Evolutionary conservation across 2,329 filamentous ascomycete genomes (phyloP).

Genomic region (Sarocladium strictum): DNA sequence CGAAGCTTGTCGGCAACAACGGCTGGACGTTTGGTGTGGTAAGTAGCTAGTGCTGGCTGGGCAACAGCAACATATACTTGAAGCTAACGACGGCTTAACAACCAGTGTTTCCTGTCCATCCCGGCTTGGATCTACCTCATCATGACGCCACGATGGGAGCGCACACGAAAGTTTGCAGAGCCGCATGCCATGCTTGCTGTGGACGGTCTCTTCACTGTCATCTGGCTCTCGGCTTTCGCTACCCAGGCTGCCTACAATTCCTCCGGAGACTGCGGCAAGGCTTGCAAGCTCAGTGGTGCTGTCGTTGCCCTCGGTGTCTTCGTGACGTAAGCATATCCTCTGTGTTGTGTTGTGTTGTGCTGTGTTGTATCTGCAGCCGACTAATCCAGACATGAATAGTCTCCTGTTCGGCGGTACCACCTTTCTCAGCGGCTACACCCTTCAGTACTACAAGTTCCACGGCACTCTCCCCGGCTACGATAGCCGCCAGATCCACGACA

Average conservation of each 20-base stretch:
- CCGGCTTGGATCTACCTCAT: constrained; percentile 60
- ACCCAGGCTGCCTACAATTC: constrained; percentile 60
- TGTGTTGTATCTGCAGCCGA: constrained; percentile 12
- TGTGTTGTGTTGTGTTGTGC: not conserved
- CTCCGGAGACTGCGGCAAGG: constrained; percentile 45
- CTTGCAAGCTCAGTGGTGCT: constrained; percentile 55
- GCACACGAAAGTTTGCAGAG: constrained; percentile 55
- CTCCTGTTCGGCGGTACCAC: constrained; percentile 49
- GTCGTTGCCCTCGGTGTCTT: constrained; percentile 59
- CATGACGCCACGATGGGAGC: constrained; percentile 57
- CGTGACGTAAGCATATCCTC: constrained; percentile 45
- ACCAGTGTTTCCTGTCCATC: constrained; percentile 59
- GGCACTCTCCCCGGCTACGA: constrained; percentile 58
- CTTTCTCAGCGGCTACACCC: constrained; percentile 52
- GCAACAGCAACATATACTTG: not conserved
- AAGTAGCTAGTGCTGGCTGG: constrained; percentile 22
- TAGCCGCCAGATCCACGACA: constrained; percentile 34
- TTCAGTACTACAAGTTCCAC: constrained; percentile 57
- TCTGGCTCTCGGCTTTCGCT: constrained; percentile 64
- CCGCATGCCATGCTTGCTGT: constrained; percentile 55
- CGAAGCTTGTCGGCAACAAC: constrained; percentile 49
- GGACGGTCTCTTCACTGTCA: constrained; percentile 50
- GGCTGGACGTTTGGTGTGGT: constrained; percentile 62
- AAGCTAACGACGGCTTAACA: constrained; percentile 8
- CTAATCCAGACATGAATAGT: constrained; percentile 26